Conservation (phyloP, 2,329 filamentous ascomycete genomes). For the Cadophora sp. region DNA sequence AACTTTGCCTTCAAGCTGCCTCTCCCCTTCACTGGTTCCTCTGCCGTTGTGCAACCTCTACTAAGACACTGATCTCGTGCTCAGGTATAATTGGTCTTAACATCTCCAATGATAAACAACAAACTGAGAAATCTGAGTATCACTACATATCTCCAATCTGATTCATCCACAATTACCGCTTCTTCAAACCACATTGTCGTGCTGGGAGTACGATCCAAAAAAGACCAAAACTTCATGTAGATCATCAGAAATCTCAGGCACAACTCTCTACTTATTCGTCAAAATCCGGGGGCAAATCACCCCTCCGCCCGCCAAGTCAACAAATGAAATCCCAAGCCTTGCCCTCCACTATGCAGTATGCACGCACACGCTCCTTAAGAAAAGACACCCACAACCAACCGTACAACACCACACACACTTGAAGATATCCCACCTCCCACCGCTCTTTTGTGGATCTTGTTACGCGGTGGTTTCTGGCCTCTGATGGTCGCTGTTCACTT, state of each 20-base stretch:
- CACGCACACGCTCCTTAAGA: slow-evolving; percentile 18
- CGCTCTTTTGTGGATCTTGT: slow-evolving; percentile 34
- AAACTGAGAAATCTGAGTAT: background rate
- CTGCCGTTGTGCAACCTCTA: background rate
- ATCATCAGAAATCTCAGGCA: slow-evolving; percentile 37
- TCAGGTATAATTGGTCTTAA: slow-evolving; percentile 4
- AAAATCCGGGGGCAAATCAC: slow-evolving; percentile 26
- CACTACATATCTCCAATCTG: slow-evolving; percentile 2
- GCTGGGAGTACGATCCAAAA: background rate
- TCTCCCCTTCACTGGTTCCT: background rate
- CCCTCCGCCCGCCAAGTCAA: slow-evolving; percentile 3
- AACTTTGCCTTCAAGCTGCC: background rate
- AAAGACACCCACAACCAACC: background rate
- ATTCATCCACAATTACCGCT: slow-evolving; percentile 4
- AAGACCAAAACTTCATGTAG: slow-evolving; percentile 28
- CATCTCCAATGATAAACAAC: background rate
- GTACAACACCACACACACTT: background rate
- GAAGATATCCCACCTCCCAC: slow-evolving; percentile 34
- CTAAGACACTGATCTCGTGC: slow-evolving; percentile 14
- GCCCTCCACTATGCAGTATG: slow-evolving; percentile 10
- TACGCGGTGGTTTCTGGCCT: slow-evolving; percentile 9
- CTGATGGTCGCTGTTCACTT: background rate
- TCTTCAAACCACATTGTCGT: background rate
- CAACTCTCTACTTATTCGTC: slow-evolving; percentile 33
- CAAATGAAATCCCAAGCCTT: slow-evolving; percentile 16